Conservation (phyloP, 257 asterid species). For the Lavandula angustifolia region DNA sequence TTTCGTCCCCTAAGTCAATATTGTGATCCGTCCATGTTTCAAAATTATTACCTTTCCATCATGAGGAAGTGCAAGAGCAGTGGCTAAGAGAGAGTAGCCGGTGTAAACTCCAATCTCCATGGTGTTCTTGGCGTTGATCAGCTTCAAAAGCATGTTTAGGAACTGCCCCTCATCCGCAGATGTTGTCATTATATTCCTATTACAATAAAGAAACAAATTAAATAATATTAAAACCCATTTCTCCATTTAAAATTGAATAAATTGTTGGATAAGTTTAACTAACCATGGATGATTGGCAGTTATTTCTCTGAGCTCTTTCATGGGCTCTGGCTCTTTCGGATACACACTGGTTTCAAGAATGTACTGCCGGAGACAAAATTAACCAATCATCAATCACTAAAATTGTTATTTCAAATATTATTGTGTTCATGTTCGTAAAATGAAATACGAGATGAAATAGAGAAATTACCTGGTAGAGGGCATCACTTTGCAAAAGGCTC, state of each 20-base stretch:
- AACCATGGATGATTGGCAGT: conserved; percentile 94
- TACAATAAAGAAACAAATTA: neutral
- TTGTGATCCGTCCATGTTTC: too few species aligned
- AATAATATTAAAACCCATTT: too few species aligned
- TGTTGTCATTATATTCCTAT: conserved; percentile 84
- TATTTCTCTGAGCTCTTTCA: conserved; percentile 86
- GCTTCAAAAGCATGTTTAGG: conserved; percentile 76
- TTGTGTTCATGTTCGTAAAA: too few species aligned
- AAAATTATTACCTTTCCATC: conserved; percentile 64
- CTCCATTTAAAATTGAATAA: too few species aligned
- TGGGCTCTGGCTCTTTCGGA: conserved; percentile 82
- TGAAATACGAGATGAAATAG: too few species aligned
- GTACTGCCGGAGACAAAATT: conserved; percentile 39
- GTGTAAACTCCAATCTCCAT: conserved; percentile 95
- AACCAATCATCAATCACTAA: too few species aligned
- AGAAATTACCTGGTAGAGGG: conserved; percentile 58
- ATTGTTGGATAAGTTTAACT: too few species aligned
- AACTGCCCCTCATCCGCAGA: conserved; percentile 93
- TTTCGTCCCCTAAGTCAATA: too few species aligned
- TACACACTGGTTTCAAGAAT: conserved; percentile 88
- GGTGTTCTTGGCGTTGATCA: conserved; percentile 85
- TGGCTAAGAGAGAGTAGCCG: conserved; percentile 85
- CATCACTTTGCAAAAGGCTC: conserved; percentile 83
- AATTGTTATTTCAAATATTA: too few species aligned
- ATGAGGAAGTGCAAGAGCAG: conserved; percentile 79